Conservation (phyloP, 768 basidiomycete genomes). For the Phaeotremella skinneri region DNA sequence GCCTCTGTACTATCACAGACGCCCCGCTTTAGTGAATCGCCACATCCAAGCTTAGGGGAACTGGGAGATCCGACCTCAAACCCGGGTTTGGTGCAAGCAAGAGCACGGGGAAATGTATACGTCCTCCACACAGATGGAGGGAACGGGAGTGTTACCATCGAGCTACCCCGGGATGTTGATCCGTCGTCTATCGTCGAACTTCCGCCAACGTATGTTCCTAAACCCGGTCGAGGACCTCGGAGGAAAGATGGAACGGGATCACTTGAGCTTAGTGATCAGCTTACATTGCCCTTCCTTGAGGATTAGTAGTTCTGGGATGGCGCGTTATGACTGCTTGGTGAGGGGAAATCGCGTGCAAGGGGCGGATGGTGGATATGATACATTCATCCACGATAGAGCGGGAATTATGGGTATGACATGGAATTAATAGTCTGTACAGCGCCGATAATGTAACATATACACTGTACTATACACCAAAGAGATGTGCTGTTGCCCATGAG, state of each 20-base stretch:
- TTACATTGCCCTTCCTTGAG: slow-evolving; percentile 12
- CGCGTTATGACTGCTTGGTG: no score
- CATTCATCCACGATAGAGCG: no score
- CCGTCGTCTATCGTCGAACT: slow-evolving; percentile 25
- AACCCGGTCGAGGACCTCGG: neutral
- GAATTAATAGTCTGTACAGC: no score
- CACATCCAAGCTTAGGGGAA: no score
- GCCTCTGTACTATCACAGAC: no score
- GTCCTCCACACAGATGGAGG: slow-evolving; percentile 33
- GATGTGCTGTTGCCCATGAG: no score
- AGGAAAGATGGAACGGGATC: neutral
- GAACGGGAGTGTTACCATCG: slow-evolving; percentile 31
- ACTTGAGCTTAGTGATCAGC: neutral
- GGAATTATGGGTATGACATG: no score
- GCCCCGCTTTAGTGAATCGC: no score
- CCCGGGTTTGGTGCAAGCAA: neutral
- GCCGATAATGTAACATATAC: neutral
- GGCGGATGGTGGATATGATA: no score
- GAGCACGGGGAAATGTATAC: neutral
- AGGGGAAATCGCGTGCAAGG: slow-evolving; percentile 29
- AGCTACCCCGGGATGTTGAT: slow-evolving; percentile 20
- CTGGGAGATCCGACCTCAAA: slow-evolving; percentile 10
- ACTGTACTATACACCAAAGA: neutral
- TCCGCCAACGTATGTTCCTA: slow-evolving; percentile 32
- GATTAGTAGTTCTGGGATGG: no score